These are phyloP conservation scores for Proliferodiscus dingleyae DNA, from an alignment of 2,329 filamentous ascomycete genomes.

Conservation along the genomic window DNA sequence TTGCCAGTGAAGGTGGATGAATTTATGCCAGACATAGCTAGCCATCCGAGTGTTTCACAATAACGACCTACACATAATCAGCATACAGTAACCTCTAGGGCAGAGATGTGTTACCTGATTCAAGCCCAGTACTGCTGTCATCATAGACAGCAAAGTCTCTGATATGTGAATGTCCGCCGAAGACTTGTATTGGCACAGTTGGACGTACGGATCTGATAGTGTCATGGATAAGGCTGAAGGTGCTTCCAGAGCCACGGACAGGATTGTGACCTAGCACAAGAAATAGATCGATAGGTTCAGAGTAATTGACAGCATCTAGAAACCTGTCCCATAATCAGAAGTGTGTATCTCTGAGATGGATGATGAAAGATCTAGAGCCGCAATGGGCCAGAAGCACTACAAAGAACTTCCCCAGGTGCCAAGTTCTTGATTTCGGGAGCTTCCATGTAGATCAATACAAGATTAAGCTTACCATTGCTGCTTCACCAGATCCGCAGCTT, in stretches of 20 bases:
- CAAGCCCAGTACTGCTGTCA: constrained; percentile 68
- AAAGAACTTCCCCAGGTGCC: no score
- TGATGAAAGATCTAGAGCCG: no score
- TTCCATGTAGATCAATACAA: no score
- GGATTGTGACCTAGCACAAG: constrained; percentile 81
- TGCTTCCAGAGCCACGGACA: constrained; percentile 59
- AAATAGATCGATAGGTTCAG: constrained; percentile 73
- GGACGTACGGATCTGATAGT: constrained; percentile 70
- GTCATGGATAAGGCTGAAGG: constrained; percentile 70
- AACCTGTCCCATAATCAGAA: no score
- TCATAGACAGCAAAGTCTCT: constrained; percentile 79
- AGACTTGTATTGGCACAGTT: constrained; percentile 79
- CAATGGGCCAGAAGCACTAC: no score
- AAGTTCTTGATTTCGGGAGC: no score
- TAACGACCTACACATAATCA: constrained; percentile 49
- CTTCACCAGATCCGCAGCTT: constrained; percentile 71
- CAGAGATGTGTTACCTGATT: constrained; percentile 53
- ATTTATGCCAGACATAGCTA: constrained; percentile 66
- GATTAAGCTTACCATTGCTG: no score
- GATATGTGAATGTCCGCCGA: constrained; percentile 84
- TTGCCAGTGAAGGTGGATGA: constrained; percentile 23
- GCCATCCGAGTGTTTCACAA: constrained; percentile 89
- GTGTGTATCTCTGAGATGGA: no score
- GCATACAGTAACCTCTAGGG: neutral
- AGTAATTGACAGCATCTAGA: constrained; percentile 63